Conservation (phyloP, 2,329 filamentous ascomycete genomes). For the Xylariaceae sp. region DNA sequence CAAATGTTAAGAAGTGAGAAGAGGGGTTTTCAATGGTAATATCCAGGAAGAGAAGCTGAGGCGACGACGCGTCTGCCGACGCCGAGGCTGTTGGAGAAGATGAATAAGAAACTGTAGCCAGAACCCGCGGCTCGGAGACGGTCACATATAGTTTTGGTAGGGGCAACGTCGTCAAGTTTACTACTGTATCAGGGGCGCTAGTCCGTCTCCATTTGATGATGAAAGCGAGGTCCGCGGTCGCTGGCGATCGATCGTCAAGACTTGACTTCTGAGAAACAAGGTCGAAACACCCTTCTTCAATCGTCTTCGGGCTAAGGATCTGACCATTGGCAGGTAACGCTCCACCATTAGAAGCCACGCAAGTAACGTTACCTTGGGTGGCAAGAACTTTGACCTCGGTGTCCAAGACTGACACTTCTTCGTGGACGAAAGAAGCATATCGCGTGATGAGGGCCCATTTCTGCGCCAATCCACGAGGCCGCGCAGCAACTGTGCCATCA, state of each 20-base stretch:
- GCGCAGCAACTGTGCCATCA: constrained; percentile 27
- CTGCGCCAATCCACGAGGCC: constrained; percentile 63
- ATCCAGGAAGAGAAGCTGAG: constrained; percentile 42
- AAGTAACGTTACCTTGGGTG: constrained; percentile 58
- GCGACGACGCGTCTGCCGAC: constrained; percentile 31
- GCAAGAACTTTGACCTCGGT: constrained; percentile 58
- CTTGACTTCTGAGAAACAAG: constrained; percentile 69
- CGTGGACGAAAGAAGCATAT: constrained; percentile 71
- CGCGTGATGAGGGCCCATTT: constrained; percentile 72
- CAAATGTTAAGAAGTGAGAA: constrained; percentile 90
- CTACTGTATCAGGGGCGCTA: constrained; percentile 18
- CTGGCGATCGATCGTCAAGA: constrained; percentile 75
- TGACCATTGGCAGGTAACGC: constrained; percentile 39
- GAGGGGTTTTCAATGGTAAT: constrained; percentile 87
- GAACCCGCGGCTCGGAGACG: constrained; percentile 78
- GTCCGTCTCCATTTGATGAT: constrained; percentile 70
- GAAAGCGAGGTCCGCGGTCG: constrained; percentile 69
- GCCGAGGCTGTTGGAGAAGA: constrained; percentile 25
- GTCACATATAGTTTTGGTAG: constrained; percentile 78
- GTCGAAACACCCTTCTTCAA: constrained; percentile 67
- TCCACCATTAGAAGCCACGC: constrained; percentile 41
- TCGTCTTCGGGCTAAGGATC: constrained; percentile 58
- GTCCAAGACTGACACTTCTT: constrained; percentile 59
- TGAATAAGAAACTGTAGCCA: constrained; percentile 52
- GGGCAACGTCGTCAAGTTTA: constrained; percentile 63